Conservation (phyloP, 257 asterid species). For the Penstemon barbatus region DNA sequence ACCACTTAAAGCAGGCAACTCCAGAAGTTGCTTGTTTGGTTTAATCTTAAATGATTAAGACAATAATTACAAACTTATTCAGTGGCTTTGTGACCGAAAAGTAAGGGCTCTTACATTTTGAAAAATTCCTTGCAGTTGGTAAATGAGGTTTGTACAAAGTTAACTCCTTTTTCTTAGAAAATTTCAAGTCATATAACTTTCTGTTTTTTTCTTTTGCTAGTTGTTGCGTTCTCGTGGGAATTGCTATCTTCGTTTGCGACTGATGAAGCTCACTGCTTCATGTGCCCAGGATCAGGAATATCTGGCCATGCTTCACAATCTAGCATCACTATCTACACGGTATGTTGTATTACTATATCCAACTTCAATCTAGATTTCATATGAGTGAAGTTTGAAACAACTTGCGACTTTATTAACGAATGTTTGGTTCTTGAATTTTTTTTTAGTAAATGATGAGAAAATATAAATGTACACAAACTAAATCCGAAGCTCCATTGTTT, state of each 20-base stretch:
- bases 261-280: constrained; percentile 17
- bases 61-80: constrained; percentile 5
- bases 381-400: too few relatives aligned
- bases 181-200: not conserved
- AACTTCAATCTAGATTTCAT: not conserved
- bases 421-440: not conserved
- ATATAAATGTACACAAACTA: too few relatives aligned
- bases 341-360: not conserved
- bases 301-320: constrained; percentile 7
- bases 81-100: constrained; percentile 24
- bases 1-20: constrained; percentile 34
- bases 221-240: constrained; percentile 20
- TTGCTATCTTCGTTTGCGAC: constrained; percentile 20
- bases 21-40: constrained; percentile 48
- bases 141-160: constrained; percentile 1
- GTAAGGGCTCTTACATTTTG: constrained; percentile 16
- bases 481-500: too few relatives aligned
- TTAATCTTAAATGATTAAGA: constrained; percentile 31
- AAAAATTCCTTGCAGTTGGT: not conserved
- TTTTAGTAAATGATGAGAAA: too few relatives aligned
- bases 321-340: constrained; percentile 13
- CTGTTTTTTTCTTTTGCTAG: not conserved
- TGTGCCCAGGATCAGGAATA: constrained; percentile 15
- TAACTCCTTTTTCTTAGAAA: not conserved
- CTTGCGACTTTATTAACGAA: not conserved